Conservation (phyloP, 1,284 basidiomycete species). For the Sphagnurus paluster region DNA sequence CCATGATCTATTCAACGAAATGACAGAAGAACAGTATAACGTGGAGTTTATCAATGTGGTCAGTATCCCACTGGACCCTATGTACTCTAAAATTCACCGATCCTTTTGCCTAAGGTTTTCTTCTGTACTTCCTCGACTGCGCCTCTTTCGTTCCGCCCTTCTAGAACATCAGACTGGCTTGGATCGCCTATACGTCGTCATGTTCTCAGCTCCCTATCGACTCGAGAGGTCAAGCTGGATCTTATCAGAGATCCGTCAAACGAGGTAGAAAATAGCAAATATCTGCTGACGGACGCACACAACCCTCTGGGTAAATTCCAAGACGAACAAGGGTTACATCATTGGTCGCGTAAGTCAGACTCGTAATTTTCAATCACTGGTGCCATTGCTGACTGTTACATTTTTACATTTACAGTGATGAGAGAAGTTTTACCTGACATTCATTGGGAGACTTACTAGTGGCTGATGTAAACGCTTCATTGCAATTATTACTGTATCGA, state of each 20-base stretch:
- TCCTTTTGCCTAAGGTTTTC: conserved; percentile 54
- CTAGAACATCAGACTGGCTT: conserved; percentile 58
- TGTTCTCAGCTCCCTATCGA: conserved; percentile 43
- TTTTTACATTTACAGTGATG: conserved; percentile 49
- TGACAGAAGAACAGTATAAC: conserved; percentile 45
- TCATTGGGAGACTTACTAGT: conserved; percentile 64
- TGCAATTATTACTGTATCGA: too few species aligned
- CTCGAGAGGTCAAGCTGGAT: conserved; percentile 56
- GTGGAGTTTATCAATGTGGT: conserved; percentile 78
- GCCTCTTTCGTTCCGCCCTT: conserved; percentile 64
- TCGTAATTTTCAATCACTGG: conserved; percentile 5
- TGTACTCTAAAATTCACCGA: background rate
- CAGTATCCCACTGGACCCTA: conserved; percentile 21
- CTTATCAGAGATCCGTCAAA: conserved; percentile 40
- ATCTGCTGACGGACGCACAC: conserved; percentile 57
- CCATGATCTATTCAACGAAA: conserved; percentile 58
- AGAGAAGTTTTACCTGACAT: conserved; percentile 54
- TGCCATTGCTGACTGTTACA: conserved; percentile 7
- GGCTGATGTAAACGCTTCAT: conserved; percentile 11
- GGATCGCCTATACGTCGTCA: conserved; percentile 64
- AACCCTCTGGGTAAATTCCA: conserved; percentile 68
- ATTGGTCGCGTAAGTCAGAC: conserved; percentile 70
- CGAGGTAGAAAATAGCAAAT: conserved; percentile 38
- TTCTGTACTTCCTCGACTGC: conserved; percentile 69
- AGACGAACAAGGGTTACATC: conserved; percentile 57